Percentiles rank a stretch among this genome's conserved stretches.
These are phyloP conservation scores for Chionographis japonica DNA, from an alignment of 106 monocot species.

Conservation along the genomic window DNA sequence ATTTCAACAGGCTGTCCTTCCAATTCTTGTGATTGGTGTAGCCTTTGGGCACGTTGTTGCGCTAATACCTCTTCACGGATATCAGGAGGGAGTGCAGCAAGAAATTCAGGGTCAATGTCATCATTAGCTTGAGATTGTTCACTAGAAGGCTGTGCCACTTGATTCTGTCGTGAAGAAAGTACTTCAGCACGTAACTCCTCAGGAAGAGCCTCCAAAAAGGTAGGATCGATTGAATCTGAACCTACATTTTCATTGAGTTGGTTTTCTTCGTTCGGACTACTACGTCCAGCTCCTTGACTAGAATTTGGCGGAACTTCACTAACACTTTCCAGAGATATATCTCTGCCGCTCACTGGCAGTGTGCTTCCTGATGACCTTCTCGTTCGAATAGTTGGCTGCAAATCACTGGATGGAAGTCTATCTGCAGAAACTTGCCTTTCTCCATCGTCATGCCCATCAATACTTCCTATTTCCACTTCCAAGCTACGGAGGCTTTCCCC, in stretches of 20 bases:
- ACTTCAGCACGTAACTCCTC: conserved; percentile 94
- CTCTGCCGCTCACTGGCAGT: conserved; percentile 38
- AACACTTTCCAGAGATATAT: conserved; percentile 75
- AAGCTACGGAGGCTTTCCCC: conserved; percentile 92
- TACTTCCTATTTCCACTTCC: conserved; percentile 99
- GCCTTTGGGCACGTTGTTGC: conserved; percentile 87
- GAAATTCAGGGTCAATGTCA: conserved; percentile 99
- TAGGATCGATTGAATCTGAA: conserved; percentile 81
- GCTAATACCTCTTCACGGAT: conserved; percentile 92
- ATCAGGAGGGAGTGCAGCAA: conserved; percentile 98
- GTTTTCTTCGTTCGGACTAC: conserved; percentile 31
- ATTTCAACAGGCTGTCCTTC: conserved; percentile 99
- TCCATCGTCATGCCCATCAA: conserved; percentile 93
- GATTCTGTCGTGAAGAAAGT: conserved; percentile 90
- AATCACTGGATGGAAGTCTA: conserved; percentile 41
- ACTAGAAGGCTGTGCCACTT: conserved; percentile 58
- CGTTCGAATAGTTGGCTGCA: conserved; percentile 32
- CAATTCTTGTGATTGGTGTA: conserved; percentile 79
- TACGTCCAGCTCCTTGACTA: conserved; percentile 42
- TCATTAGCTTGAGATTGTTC: conserved; percentile 64
- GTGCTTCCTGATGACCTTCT: conserved; percentile 52
- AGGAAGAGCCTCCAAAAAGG: conserved; percentile 97
- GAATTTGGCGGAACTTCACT: conserved; percentile 67
- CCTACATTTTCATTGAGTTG: conserved; percentile 40
- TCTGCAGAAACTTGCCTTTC: conserved; percentile 58